Conservation (phyloP, 306 rosid species). For the Phaseolus lunatus region DNA sequence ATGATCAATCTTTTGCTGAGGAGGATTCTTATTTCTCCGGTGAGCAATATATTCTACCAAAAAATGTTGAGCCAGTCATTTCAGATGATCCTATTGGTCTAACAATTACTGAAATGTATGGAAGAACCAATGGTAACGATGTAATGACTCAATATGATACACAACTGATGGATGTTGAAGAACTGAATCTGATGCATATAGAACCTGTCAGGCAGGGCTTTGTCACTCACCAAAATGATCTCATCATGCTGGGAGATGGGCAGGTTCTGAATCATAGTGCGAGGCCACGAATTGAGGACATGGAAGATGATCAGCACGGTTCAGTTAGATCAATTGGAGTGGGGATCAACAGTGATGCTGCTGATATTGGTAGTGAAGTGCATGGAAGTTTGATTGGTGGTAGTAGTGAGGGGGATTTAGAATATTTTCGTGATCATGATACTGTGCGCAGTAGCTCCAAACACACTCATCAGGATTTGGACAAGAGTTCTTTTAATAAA, state of each 20-base stretch:
- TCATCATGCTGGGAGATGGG: slow-evolving; percentile 79
- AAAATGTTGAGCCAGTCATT: slow-evolving; percentile 73
- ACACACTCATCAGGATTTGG: slow-evolving; percentile 59
- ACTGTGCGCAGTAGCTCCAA: slow-evolving; percentile 61
- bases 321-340: slow-evolving; percentile 98
- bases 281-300: slow-evolving; percentile 67
- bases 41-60: slow-evolving; percentile 80
- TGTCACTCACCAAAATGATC: slow-evolving; percentile 83
- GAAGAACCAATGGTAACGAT: slow-evolving; percentile 67
- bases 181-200: slow-evolving; percentile 80
- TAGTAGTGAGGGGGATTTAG: slow-evolving; percentile 86
- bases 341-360: slow-evolving; percentile 91
- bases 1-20: slow-evolving; percentile 96
- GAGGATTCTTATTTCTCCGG: slow-evolving; percentile 95
- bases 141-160: slow-evolving; percentile 88
- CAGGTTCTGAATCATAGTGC: slow-evolving; percentile 65
- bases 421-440: slow-evolving; percentile 73
- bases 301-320: slow-evolving; percentile 89
- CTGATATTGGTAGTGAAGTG: slow-evolving; percentile 89
- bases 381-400: slow-evolving; percentile 90
- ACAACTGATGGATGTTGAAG: slow-evolving; percentile 90
- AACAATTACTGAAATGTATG: slow-evolving; percentile 75
- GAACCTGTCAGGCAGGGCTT: slow-evolving; percentile 98
- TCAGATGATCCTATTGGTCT: slow-evolving; percentile 78
- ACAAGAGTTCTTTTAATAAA: slow-evolving; percentile 58